These are phyloP conservation scores for Acer yangbiense DNA, from an alignment of 345 rosid genomes.

Conservation along the genomic window DNA sequence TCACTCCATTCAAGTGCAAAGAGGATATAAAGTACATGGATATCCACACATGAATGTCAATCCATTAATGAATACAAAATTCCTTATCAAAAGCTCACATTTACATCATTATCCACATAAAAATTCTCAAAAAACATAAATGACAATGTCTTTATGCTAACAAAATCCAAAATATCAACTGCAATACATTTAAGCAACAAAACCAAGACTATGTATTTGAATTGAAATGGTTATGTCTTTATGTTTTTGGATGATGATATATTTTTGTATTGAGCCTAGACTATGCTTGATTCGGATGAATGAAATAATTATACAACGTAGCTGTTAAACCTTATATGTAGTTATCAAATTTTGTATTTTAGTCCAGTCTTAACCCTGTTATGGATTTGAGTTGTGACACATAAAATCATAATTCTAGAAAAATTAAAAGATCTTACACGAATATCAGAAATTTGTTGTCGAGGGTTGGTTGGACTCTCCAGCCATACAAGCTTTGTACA, in stretches of 20 bases:
- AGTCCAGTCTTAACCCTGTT: not conserved
- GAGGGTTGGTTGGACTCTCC: constrained; percentile 93
- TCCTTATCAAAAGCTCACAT: not conserved
- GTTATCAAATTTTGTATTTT: too few species aligned
- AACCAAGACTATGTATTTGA: too few species aligned
- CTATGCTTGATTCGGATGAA: too few species aligned
- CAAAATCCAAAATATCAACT: not conserved
- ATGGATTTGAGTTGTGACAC: not conserved
- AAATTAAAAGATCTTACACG: constrained; percentile 44
- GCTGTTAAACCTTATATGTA: too few species aligned
- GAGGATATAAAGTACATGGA: not conserved
- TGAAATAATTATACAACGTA: too few species aligned
- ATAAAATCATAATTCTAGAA: not conserved
- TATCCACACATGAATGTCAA: not conserved
- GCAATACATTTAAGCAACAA: not conserved
- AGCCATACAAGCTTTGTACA: constrained; percentile 87
- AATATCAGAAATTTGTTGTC: constrained; percentile 81
- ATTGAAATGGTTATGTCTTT: too few species aligned
- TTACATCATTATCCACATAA: not conserved
- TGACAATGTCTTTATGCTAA: too few species aligned
- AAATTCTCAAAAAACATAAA: not conserved
- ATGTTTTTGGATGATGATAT: too few species aligned
- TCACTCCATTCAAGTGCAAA: not conserved
- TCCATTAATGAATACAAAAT: not conserved
- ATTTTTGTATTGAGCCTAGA: too few species aligned